Evolutionary conservation across 345 rosid species (phyloP), one percentile per base, ranked within the genome.

Genomic region (Moringa oleifera): DNA sequence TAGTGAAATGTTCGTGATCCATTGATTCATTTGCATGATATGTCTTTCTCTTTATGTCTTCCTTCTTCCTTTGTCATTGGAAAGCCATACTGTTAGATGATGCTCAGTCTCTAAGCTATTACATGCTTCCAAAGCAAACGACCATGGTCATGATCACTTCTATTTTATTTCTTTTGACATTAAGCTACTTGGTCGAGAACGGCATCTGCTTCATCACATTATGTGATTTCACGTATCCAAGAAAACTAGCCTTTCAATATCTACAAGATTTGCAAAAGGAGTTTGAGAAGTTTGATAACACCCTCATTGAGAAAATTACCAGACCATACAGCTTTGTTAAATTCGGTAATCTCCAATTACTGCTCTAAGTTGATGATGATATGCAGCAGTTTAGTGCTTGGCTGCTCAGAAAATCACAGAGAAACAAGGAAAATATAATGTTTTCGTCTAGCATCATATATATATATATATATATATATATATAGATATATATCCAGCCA

Each of bases 201-300:
- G 79, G 77, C 31, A 47, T 79, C 57, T 84, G 84, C 76, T 84
- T 76, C 78, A 80, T 82, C 41, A 68, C 74, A 18, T 70, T 87
- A 57, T 72, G 81, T 53, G 84, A 84, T 62, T 75, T 81, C 63
- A 73, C 85, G 15, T 87, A 87, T 70, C 89, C 89, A 61, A 77
- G 84, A 80, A 86, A 82, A 78, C 77, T 86, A 50, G 76, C 83
- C 56, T 87, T 87, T 77, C 73, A 70, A 64, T 80, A 71, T 77
- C 79, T 87, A 18, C 79, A 79, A 23, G 83, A 87, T 72, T 70
- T 82, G 63, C 75, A 74, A 0, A 72, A 61, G 73, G 90, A 82
- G 73, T 57, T 84, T 75, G 64, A 75, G 58, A 67, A 69, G 57
- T 64, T 87, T 25, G 77, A 81, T 10, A 55, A 53, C 20, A 54